A percentile compares a stretch with the other conserved stretches of the same genome.
These are phyloP conservation scores for Neurospora crassa DNA, from an alignment of 2,329 filamentous ascomycete species.

Conservation along the genomic window DNA sequence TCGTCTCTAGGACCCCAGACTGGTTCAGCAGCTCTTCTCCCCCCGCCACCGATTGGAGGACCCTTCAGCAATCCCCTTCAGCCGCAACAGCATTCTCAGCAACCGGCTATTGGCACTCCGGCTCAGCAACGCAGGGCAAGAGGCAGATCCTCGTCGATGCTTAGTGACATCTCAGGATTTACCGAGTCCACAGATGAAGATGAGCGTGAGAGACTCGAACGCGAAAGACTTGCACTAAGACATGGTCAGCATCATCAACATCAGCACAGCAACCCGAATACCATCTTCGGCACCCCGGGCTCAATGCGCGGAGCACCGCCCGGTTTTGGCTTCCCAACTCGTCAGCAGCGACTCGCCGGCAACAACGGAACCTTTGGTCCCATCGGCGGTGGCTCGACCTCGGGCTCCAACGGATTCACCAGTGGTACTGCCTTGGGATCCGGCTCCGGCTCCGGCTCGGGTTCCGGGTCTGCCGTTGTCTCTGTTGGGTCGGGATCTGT, in stretches of 20 bases:
- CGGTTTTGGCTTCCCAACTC: conserved; percentile 5
- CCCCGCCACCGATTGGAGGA: conserved; percentile 9
- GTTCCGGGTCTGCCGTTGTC: conserved; percentile 17
- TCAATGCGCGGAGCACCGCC: conserved; percentile 8
- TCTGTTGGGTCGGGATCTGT: conserved; percentile 14
- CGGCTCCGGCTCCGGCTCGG: conserved; percentile 11
- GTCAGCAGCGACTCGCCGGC: conserved; percentile 14
- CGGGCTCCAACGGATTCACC: conserved; percentile 14
- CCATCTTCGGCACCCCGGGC: conserved; percentile 5
- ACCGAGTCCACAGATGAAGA: conserved; percentile 52
- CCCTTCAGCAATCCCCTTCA: conserved; percentile 13
- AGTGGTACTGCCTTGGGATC: conserved; percentile 12
- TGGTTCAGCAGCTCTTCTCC: conserved; percentile 20
- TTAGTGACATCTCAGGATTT: conserved; percentile 57
- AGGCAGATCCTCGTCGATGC: conserved; percentile 56
- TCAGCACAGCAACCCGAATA: conserved; percentile 1
- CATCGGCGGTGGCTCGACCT: conserved; percentile 8
- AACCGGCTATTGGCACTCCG: conserved; percentile 10
- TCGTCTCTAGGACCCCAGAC: conserved; percentile 4
- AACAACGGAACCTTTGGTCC: conserved; percentile 14
- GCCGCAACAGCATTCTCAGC: neutral
- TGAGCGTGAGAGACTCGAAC: conserved; percentile 24
- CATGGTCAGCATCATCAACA: conserved; percentile 6
- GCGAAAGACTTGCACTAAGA: conserved; percentile 15
- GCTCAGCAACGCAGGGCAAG: conserved; percentile 29